Evolutionary conservation across 306 rosid species (phyloP).

Genomic region (Astragalus glycyphyllos): DNA sequence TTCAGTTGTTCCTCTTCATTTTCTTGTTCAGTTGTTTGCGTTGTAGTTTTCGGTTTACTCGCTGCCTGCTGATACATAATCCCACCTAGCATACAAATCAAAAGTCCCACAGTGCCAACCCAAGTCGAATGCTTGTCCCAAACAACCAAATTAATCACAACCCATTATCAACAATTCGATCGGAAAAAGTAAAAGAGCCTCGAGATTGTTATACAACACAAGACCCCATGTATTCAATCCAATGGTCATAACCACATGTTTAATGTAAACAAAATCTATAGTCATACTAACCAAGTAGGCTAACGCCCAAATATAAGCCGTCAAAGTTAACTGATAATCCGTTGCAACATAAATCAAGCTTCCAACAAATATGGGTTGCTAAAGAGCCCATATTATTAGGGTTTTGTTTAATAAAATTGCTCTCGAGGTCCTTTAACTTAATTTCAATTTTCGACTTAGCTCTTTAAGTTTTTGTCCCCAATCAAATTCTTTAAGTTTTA

Average conservation of each 20-base stretch:
- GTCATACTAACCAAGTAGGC: conserved; percentile 84
- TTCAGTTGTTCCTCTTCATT: conserved; percentile 63
- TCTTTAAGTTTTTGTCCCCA: no score
- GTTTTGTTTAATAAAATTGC: no score
- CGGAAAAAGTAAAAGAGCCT: conserved; percentile 83
- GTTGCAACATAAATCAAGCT: conserved; percentile 76
- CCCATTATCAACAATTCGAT: conserved; percentile 82
- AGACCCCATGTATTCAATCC: conserved; percentile 87
- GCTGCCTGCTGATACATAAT: conserved; percentile 78
- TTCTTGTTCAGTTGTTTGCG: conserved; percentile 47
- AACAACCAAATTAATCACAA: conserved; percentile 72
- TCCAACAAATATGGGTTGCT: conserved; percentile 70
- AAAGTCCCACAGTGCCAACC: conserved; percentile 79
- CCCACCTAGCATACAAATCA: conserved; percentile 84
- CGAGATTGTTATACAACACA: conserved; percentile 81
- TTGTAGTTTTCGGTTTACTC: conserved; percentile 63
- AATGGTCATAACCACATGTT: conserved; percentile 84
- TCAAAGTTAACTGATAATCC: conserved; percentile 78
- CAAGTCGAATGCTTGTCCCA: conserved; percentile 89
- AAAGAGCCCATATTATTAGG: no score
- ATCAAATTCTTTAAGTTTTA: no score
- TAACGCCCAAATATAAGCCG: conserved; percentile 80
- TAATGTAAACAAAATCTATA: conserved; percentile 85
- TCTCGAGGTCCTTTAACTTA: no score
- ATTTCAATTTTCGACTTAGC: no score